Conservation (phyloP, 305 asterid genomes). For the Salvia sclarea region DNA sequence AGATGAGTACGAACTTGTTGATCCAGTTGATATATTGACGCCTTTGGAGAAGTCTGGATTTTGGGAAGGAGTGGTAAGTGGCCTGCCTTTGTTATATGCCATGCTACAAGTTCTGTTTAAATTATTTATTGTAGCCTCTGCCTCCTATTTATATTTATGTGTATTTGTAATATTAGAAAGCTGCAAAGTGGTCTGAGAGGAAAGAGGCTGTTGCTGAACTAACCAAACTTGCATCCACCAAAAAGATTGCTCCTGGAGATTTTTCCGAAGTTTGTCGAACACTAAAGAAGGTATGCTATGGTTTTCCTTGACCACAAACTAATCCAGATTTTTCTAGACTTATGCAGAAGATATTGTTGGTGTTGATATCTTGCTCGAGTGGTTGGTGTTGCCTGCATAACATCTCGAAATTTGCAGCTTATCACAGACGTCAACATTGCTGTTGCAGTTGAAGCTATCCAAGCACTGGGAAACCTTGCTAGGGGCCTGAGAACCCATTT, state of each 20-base stretch:
- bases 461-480: constrained; percentile 96
- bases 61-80: constrained; percentile 98
- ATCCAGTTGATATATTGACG: constrained; percentile 93
- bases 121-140: constrained; percentile 22
- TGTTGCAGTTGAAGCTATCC: constrained; percentile 97
- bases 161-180: constrained; percentile 63
- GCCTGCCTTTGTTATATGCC: constrained; percentile 24
- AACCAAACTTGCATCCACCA: constrained; percentile 96
- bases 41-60: constrained; percentile 98
- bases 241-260: constrained; percentile 96
- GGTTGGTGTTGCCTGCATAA: constrained; percentile 6
- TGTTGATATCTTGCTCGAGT: constrained; percentile 15
- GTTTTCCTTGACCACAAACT: background rate
- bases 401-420: constrained; percentile 63
- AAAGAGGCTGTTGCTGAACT: constrained; percentile 96
- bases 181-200: constrained; percentile 97
- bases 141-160: constrained; percentile 22
- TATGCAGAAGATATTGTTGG: background rate
- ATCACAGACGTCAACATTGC: constrained; percentile 96
- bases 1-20: constrained; percentile 97
- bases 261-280: constrained; percentile 93
- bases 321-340: constrained; percentile 10
- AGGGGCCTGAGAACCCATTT: constrained; percentile 91
- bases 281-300: constrained; percentile 69
- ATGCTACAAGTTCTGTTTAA: background rate